A percentile compares a stretch with the other conserved stretches of the same genome.
phyloP scores from a whole-genome alignment of 495 filamentous ascomycete genomes.

The Trichoderma orchidacearum region DNA sequence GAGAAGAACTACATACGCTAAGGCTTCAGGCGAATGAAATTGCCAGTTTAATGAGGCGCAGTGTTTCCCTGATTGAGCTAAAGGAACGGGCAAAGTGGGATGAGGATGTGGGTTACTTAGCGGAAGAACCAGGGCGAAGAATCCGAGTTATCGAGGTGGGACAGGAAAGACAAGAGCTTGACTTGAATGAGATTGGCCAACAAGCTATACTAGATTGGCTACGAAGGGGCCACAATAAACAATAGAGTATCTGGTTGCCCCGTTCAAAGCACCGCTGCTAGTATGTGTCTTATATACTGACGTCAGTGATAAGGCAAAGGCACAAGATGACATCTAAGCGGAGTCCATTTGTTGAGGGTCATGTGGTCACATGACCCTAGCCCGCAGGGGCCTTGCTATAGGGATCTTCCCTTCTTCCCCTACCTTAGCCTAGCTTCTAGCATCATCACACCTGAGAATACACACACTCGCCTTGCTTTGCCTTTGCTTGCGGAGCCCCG shows the following conservation, averaged over 20 bases:
- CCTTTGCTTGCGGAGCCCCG: no score
- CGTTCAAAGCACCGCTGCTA: no score
- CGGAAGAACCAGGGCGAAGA: slow-evolving; percentile 7
- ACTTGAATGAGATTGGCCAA: slow-evolving; percentile 6
- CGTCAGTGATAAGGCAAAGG: no score
- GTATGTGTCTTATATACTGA: no score
- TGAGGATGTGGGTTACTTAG: slow-evolving; percentile 8
- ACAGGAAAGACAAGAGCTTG: not conserved
- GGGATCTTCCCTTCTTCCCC: no score
- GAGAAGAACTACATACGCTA: slow-evolving; percentile 14
- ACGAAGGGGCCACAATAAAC: not conserved
- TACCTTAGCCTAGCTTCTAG: no score
- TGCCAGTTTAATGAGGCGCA: slow-evolving; percentile 19
- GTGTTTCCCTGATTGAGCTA: slow-evolving; percentile 20
- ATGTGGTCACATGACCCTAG: no score
- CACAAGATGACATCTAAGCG: no score
- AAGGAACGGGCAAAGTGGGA: slow-evolving; percentile 13
- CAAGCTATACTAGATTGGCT: slow-evolving; percentile 13
- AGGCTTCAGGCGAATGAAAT: slow-evolving; percentile 20
- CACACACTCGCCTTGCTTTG: no score
- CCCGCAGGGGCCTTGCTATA: no score
- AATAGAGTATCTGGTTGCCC: not conserved
- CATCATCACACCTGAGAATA: no score
- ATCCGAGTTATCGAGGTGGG: slow-evolving; percentile 9
- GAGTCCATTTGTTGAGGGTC: no score